phyloP scores from a whole-genome alignment of 2,329 filamentous ascomycete genomes.

The Trichoderma harzianum region DNA sequence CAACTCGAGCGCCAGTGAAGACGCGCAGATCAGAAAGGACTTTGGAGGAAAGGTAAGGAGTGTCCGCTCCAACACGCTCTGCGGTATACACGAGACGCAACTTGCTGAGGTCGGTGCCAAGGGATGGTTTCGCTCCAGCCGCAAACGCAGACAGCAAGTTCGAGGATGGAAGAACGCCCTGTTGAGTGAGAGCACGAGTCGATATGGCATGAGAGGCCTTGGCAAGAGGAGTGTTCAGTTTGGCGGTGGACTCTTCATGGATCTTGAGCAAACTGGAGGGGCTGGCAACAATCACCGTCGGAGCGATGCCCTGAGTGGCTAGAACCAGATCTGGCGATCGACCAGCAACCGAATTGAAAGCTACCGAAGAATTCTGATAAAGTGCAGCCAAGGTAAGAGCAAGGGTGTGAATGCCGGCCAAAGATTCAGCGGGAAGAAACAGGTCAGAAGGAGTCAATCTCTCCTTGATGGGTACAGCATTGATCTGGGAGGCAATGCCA shows the following conservation, averaged over 20 bases:
- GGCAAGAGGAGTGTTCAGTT: conserved; percentile 60
- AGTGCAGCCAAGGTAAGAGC: conserved; percentile 77
- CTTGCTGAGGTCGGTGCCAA: conserved; percentile 65
- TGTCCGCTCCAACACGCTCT: conserved; percentile 62
- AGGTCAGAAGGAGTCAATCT: conserved; percentile 72
- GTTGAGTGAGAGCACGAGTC: conserved; percentile 62
- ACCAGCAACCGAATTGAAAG: conserved; percentile 83
- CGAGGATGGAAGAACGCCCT: conserved; percentile 67
- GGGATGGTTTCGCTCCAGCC: conserved; percentile 55
- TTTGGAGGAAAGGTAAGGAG: conserved; percentile 62
- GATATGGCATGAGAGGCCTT: conserved; percentile 69
- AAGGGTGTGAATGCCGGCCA: conserved; percentile 76
- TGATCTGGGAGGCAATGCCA: conserved; percentile 74
- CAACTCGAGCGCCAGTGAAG: conserved; percentile 72
- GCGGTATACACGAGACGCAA: conserved; percentile 79
- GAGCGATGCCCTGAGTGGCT: conserved; percentile 70
- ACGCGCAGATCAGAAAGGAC: conserved; percentile 78
- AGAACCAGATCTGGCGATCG: conserved; percentile 66
- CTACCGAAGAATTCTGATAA: conserved; percentile 78
- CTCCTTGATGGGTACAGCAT: conserved; percentile 70
- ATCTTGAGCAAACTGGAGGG: conserved; percentile 68
- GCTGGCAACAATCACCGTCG: conserved; percentile 78
- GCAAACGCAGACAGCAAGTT: conserved; percentile 46
- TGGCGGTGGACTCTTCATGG: conserved; percentile 59
- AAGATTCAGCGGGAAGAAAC: conserved; percentile 78